Evolutionary conservation across 768 basidiomycete species (phyloP).

Genomic region (Lactarius indigo): DNA sequence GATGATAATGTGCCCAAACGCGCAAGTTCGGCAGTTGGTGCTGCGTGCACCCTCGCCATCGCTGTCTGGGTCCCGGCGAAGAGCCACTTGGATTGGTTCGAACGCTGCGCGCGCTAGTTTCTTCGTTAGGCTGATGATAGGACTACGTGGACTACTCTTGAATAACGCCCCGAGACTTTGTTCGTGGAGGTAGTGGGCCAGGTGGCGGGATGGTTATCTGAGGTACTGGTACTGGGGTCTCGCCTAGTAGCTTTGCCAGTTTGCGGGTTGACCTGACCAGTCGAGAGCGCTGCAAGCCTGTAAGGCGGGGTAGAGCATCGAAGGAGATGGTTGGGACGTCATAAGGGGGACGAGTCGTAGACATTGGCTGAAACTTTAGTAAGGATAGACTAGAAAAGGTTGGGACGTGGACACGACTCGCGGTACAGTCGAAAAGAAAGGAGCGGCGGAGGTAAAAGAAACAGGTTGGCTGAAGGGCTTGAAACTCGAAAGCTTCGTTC

Average conservation of each 20-base stretch:
- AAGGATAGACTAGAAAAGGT: neutral
- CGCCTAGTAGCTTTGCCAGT: conserved; percentile 25
- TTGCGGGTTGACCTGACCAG: conserved; percentile 22
- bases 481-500: neutral
- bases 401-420: neutral
- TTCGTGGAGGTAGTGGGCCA: neutral
- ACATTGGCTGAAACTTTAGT: neutral
- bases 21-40: neutral
- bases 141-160: neutral
- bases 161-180: neutral
- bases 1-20: neutral
- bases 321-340: neutral
- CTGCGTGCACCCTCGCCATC: neutral
- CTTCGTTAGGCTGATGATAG: conserved; percentile 2
- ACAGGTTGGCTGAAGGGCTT: neutral
- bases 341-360: neutral
- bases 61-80: conserved; percentile 2
- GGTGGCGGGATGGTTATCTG: conserved; percentile 10
- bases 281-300: conserved; percentile 18
- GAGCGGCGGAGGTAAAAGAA: neutral
- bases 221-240: conserved; percentile 14
- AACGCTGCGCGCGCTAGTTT: conserved; percentile 13
- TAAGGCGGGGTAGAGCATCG: neutral
- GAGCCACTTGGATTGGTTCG: neutral
- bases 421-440: conserved; percentile 10